These are phyloP conservation scores for Begonia fuchsioides DNA, from an alignment of 306 rosid species.

Conservation along the genomic window DNA sequence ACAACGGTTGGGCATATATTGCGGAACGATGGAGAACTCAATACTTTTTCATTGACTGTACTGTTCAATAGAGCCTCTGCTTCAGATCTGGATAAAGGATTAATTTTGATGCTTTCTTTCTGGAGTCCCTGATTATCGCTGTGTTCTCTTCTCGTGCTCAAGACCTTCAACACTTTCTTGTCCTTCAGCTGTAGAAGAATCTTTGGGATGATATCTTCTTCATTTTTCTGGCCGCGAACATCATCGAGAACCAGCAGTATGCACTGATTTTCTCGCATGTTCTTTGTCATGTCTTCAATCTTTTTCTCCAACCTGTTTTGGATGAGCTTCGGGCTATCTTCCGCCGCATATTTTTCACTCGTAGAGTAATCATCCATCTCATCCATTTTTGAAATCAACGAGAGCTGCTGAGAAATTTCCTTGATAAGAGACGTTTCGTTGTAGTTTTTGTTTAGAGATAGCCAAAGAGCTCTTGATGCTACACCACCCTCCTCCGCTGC, in stretches of 20 bases:
- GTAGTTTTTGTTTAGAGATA: constrained; percentile 5
- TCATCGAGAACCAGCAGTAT: constrained; percentile 18
- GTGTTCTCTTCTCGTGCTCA: constrained; percentile 6
- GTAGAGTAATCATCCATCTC: constrained; percentile 8
- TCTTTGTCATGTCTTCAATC: not conserved
- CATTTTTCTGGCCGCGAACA: constrained; percentile 1
- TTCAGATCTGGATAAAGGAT: not conserved
- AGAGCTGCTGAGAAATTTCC: constrained; percentile 6
- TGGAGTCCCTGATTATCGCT: not conserved
- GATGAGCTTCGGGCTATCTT: not conserved
- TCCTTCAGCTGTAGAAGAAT: not conserved
- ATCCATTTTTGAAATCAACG: not conserved
- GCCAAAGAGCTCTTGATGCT: constrained; percentile 9
- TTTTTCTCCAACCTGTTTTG: not conserved
- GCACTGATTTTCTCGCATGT: fast-evolving
- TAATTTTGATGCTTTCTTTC: not conserved
- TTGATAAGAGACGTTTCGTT: not conserved
- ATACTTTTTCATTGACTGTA: not conserved
- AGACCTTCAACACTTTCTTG: constrained; percentile 8
- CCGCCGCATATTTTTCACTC: not conserved
- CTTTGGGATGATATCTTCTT: not conserved
- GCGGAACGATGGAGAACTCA: not conserved
- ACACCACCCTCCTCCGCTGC: fast-evolving
- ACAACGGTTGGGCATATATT: too few species aligned
- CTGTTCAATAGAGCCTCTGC: not conserved